Conservation (phyloP, 805 yeast genomes). For the Myxozyma lipomycoides region DNA sequence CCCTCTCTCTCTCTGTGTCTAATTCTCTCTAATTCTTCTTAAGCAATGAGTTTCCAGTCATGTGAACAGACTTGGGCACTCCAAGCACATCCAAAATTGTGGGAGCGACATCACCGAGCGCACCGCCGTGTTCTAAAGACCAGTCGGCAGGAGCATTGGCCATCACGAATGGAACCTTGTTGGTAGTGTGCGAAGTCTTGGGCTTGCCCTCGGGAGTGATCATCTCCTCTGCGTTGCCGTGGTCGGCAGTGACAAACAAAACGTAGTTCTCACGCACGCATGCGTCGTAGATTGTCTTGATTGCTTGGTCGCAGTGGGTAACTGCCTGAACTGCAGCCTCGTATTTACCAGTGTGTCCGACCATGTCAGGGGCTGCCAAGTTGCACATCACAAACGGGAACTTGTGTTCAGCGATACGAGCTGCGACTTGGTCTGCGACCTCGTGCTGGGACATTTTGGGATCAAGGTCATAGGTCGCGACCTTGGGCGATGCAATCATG, state of each 20-base stretch:
- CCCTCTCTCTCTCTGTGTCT: no score
- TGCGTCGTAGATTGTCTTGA: conserved; percentile 25
- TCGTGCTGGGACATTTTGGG: conserved; percentile 31
- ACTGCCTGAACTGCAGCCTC: conserved; percentile 30
- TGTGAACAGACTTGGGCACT: conserved; percentile 27
- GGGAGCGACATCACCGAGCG: conserved; percentile 31
- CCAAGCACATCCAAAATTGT: conserved; percentile 29
- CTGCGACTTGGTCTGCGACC: conserved; percentile 27
- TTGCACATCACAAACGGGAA: conserved; percentile 31
- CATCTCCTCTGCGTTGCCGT: conserved; percentile 32
- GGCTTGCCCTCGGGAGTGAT: conserved; percentile 27
- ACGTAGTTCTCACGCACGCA: conserved; percentile 23
- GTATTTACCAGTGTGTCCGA: conserved; percentile 30
- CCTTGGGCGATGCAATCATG: conserved; percentile 29
- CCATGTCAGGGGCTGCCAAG: conserved; percentile 31
- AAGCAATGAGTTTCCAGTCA: conserved; percentile 27
- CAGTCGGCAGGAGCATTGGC: conserved; percentile 27
- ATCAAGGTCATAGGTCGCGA: conserved; percentile 28
- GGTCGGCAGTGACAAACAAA: conserved; percentile 29
- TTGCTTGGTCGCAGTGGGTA: conserved; percentile 29
- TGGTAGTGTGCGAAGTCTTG: conserved; percentile 29
- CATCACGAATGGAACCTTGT: conserved; percentile 31
- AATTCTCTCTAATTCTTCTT: conserved; percentile 10
- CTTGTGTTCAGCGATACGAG: conserved; percentile 25
- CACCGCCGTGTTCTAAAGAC: conserved; percentile 27